phyloP scores from a whole-genome alignment of 331 rosid genomes.

The Telfairia occidentalis region DNA sequence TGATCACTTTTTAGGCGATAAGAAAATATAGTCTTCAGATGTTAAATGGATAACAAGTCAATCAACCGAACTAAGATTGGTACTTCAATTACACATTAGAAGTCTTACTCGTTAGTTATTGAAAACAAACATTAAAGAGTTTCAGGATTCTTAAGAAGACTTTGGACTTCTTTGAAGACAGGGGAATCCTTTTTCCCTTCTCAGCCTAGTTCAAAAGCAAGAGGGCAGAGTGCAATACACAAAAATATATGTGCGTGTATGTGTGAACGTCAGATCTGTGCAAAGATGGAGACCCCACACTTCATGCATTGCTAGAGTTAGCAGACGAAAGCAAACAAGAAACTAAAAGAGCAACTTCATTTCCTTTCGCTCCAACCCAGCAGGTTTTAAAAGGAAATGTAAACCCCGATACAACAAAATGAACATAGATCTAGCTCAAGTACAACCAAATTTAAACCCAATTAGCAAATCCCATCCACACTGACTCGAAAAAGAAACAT shows the following conservation, averaged over 20 bases:
- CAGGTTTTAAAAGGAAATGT: neutral
- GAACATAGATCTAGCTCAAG: slow-evolving; percentile 8
- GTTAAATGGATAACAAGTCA: neutral
- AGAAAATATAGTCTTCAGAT: neutral
- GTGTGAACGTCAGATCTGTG: neutral
- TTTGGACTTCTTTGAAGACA: neutral
- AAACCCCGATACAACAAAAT: neutral
- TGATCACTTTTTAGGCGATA: neutral
- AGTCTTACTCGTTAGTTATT: neutral
- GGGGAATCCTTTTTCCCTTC: neutral
- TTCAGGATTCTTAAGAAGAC: neutral
- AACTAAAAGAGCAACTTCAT: neutral
- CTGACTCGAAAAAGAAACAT: neutral
- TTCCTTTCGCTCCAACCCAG: neutral
- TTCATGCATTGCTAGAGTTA: neutral
- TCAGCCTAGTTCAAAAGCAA: neutral
- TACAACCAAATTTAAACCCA: neutral
- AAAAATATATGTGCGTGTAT: neutral
- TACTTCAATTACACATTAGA: neutral
- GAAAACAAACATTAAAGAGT: neutral
- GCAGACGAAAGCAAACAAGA: neutral
- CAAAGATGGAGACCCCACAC: neutral
- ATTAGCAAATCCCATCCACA: neutral
- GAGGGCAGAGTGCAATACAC: neutral
- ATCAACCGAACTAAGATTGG: neutral